phyloP scores from a whole-genome alignment of 1,284 basidiomycete genomes.

The Sporisorium sorghi region DNA sequence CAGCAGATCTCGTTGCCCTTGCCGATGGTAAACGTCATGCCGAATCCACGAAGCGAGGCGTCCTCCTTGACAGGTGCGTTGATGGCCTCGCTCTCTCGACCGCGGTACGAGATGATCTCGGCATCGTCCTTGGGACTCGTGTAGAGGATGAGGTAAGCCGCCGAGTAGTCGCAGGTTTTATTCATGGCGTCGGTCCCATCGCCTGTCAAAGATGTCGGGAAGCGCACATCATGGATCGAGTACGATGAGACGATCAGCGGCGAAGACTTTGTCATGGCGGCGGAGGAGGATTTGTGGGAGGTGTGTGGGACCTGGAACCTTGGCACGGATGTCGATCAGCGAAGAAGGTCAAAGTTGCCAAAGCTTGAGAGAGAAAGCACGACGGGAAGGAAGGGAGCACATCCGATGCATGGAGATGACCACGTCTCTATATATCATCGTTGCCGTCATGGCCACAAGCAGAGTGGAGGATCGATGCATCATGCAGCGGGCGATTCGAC shows the following conservation, averaged over 20 bases:
- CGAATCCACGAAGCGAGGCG: constrained; percentile 74
- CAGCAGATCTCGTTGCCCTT: constrained; percentile 77
- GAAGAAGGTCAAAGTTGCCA: background rate
- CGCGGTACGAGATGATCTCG: constrained; percentile 44
- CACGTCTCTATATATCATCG: constrained; percentile 7
- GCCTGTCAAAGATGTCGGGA: constrained; percentile 74
- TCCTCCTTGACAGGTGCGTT: constrained; percentile 51
- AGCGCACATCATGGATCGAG: constrained; percentile 48
- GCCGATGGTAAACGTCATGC: constrained; percentile 61
- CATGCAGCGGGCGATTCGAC: background rate
- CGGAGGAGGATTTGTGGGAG: background rate
- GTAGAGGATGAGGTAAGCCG: constrained; percentile 84
- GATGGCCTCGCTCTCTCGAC: constrained; percentile 46
- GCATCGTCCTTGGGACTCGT: constrained; percentile 72
- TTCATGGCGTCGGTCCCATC: constrained; percentile 94
- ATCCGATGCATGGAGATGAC: background rate
- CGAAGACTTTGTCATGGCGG: constrained; percentile 39
- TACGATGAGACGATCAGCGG: constrained; percentile 47
- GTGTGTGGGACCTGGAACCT: background rate
- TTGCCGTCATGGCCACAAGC: background rate
- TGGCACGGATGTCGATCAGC: background rate
- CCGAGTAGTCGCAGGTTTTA: constrained; percentile 86
- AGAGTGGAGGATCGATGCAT: background rate
- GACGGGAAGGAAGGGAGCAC: background rate
- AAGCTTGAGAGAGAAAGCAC: background rate